These are phyloP conservation scores for Infundibulicybe gibba DNA, from an alignment of 768 basidiomycete genomes.

Conservation along the genomic window DNA sequence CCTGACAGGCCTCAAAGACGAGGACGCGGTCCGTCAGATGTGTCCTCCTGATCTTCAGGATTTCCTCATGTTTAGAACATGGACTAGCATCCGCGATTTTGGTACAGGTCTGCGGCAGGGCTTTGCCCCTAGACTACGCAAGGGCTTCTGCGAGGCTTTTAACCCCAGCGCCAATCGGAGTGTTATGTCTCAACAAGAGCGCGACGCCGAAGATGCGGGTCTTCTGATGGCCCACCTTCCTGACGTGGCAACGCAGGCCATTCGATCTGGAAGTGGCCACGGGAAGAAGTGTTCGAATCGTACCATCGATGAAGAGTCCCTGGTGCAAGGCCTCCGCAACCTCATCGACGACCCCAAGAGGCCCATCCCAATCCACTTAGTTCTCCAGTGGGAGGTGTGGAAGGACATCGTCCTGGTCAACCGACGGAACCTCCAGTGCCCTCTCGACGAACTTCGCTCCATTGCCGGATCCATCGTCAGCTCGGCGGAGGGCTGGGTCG, in stretches of 20 bases:
- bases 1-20: too few relatives aligned
- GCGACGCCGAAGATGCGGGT: conserved; percentile 1
- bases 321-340: conserved; percentile 4
- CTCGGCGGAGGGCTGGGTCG: background rate
- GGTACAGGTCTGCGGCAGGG: background rate
- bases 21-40: too few relatives aligned
- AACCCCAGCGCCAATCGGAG: background rate
- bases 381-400: background rate
- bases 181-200: background rate
- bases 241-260: conserved; percentile 4
- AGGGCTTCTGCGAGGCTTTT: background rate
- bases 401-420: background rate
- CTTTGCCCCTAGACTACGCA: background rate
- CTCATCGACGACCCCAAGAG: conserved; percentile 4
- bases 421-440: background rate
- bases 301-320: conserved; percentile 5
- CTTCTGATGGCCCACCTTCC: conserved; percentile 4
- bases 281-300: background rate
- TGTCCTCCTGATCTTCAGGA: background rate
- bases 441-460: background rate
- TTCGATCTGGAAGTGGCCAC: background rate
- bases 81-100: background rate
- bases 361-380: background rate
- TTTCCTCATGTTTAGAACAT: conserved; percentile 2
- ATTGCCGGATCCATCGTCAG: background rate